Conservation (phyloP, 2,329 filamentous ascomycete genomes). For the Colletotrichum lentis region DNA sequence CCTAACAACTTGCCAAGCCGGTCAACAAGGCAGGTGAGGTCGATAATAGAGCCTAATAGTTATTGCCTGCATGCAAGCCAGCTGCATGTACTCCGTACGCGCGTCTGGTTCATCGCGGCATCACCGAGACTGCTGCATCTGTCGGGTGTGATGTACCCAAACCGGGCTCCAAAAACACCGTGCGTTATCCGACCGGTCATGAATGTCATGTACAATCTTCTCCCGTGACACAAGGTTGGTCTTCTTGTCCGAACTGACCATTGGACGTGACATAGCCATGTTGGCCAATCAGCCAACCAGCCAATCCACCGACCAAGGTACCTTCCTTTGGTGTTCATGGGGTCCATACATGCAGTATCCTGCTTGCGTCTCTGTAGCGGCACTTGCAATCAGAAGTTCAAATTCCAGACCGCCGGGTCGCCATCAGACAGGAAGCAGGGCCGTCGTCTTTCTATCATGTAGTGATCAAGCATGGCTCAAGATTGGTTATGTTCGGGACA, state of each 20-base stretch:
- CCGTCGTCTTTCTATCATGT: background rate
- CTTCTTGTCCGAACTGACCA: background rate
- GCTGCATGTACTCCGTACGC: background rate
- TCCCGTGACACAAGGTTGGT: background rate
- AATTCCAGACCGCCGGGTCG: constrained; percentile 2
- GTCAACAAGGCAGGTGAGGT: background rate
- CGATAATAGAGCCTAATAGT: constrained; percentile 1
- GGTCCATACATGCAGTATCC: background rate
- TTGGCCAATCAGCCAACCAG: background rate
- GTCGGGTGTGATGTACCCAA: background rate
- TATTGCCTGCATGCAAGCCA: constrained; percentile 22
- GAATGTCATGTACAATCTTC: background rate
- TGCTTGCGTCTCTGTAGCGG: background rate
- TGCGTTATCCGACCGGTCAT: background rate
- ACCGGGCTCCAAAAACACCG: too few relatives aligned
- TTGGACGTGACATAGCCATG: background rate
- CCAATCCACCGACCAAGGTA: background rate
- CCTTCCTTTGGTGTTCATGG: background rate
- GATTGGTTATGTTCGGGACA: constrained; percentile 14
- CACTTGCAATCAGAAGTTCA: background rate
- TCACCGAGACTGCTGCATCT: background rate
- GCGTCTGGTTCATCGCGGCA: background rate
- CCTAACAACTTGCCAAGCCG: background rate
- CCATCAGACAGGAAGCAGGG: background rate
- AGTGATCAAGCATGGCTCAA: background rate